Base-by-base conservation (phyloP, 257 asterid species). In the Lavandula angustifolia region DNA sequence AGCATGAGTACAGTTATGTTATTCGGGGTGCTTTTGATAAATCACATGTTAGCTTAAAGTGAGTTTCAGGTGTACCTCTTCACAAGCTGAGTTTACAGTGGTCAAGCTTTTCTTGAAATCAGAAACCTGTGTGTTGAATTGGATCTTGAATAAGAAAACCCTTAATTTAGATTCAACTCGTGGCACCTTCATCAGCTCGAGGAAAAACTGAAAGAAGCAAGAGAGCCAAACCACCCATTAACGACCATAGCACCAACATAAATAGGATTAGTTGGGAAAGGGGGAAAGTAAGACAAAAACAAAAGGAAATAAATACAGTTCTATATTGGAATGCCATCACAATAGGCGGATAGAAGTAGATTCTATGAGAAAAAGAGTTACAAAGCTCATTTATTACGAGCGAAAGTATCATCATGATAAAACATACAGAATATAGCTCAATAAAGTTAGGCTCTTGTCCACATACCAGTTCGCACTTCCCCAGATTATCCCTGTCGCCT, bases 141-240 rank as follows among this genome's bases (percentile, higher is more conserved):
- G 98, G 80, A 90, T 94, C 85, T 94, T 94, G 91, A 94, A 94
- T 68, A 94, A 75, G 76, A 94, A 94, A 71, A 94, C 99, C 77
- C 96, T 82, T 33, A 94, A 78, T 78, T 94, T 94, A 43, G 98
- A 88, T 71, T 94, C 99, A 60, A 94, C 98, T 34, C 99, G 86
- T 44, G 99, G 99, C 73, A 94, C 98, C 84, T 94, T 94, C 99
- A 94, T 94, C 78, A 94, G 86, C 92, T 94, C 98, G 81, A 94
- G 73, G 76, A 94, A 94, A 82, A 94, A 94, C 99, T 94, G 90
- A 79, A 77, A 80, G 59, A 67, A 69, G 54, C 29, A 72, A 67
- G 62, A 73, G 38, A 53, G 42, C 44, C 27, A 75, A 54, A 37
- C 47, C 60, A 22, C 54, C 10, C 9, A 10, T 69, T 33, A 55